Evolutionary conservation across 2,329 filamentous ascomycete species (phyloP), one percentile per base, ranked within the genome.

Genomic region (Apiospora aurea): DNA sequence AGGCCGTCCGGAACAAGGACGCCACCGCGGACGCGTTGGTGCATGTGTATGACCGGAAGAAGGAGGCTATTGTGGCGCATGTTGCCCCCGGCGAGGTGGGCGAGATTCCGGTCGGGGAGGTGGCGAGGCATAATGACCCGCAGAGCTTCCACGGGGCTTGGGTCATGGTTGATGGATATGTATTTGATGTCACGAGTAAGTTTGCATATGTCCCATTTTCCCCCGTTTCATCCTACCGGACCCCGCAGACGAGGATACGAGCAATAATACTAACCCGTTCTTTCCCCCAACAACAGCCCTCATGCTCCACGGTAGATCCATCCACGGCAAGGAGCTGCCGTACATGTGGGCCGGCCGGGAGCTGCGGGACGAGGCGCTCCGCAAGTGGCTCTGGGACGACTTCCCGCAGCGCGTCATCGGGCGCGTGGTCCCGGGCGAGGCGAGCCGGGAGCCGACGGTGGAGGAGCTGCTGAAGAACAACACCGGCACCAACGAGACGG

Each of bases 141-240:
- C 21, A 43, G 0, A 44, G 26, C n/a, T 16, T 14, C 13, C 29
- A 46, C 2, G 72, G 73, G 2, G 73, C 73, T 21, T 73, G 70
- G 67, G 71, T 74, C 8, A 49, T 49, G 13, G 29, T 74, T 4
- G 57, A 71, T 2, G 71, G 46, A 14, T 49, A 69, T 2, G 69
- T 75, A 18, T 75, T 73, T 13, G 71, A 75, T 26, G 71, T 74
- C 2, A 74, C 72, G 5, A 18, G 75, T 76, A 70, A 53, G 74
- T n/a, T n/a, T n/a, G n/a, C n/a, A n/a, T n/a, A n/a, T n/a, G n/a
- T n/a, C n/a, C n/a, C n/a, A n/a, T n/a, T n/a, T n/a, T n/a, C n/a
- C n/a, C n/a, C n/a, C n/a, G n/a, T n/a, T n/a, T n/a, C n/a, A n/a
- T n/a, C n/a, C n/a, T n/a, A n/a, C n/a, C n/a, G n/a, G n/a, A n/a